Evolutionary conservation across 345 rosid species (phyloP).

Genomic region (Lepidium africanum): DNA sequence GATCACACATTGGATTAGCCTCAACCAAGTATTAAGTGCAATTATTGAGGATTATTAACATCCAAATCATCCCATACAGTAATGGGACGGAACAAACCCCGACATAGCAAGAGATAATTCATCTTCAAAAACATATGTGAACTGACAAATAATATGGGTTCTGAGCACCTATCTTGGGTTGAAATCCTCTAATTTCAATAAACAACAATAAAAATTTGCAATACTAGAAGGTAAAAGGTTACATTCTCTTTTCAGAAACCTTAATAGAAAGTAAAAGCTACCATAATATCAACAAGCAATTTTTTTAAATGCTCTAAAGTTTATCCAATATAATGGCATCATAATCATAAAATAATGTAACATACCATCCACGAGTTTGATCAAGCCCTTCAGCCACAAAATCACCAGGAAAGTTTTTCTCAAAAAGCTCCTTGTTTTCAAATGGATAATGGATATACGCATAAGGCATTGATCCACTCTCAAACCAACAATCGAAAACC

Average conservation of each 20-base stretch:
- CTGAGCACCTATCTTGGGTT: not conserved
- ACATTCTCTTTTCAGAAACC: not conserved
- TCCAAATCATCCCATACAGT: not conserved
- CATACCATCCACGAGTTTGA: constrained; percentile 99
- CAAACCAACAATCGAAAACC: constrained; percentile 99
- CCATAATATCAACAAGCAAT: not conserved
- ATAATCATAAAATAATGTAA: constrained; percentile 13
- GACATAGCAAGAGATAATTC: not conserved
- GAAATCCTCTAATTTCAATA: not conserved
- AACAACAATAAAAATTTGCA: not conserved
- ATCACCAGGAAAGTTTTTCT: constrained; percentile 93
- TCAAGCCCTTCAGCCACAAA: constrained; percentile 99
- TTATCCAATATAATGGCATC: not conserved
- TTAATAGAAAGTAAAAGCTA: not conserved
- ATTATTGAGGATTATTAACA: not conserved
- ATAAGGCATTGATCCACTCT: constrained; percentile 99
- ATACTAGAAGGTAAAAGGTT: not conserved
- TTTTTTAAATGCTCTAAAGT: not conserved
- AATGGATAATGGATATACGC: constrained; percentile 98
- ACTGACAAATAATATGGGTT: constrained; percentile 2
- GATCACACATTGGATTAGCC: not conserved
- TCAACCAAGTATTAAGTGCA: not conserved
- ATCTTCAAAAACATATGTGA: not conserved
- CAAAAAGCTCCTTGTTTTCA: constrained; percentile 85
- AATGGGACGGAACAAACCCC: not conserved